These are phyloP conservation scores for Medicago arabica DNA, from an alignment of 306 rosid genomes.

Conservation along the genomic window DNA sequence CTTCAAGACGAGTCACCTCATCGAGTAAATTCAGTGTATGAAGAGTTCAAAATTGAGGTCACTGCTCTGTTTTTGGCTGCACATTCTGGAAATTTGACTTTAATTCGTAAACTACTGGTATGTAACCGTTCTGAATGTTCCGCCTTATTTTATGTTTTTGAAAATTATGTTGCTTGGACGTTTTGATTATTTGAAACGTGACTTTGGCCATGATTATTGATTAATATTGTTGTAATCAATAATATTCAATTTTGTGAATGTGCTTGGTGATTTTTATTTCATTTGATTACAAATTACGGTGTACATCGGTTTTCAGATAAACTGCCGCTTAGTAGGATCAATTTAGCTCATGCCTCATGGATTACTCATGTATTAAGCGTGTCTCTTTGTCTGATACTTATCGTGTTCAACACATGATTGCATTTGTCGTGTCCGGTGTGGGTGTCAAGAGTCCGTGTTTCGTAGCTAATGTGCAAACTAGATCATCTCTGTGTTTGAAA, in stretches of 20 bases:
- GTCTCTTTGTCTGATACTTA: no score
- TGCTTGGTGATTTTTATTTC: background rate
- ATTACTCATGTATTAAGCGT: no score
- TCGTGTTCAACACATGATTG: no score
- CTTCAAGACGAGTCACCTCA: conserved; percentile 58
- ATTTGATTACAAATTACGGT: background rate
- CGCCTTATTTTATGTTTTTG: background rate
- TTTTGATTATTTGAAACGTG: conserved; percentile 15
- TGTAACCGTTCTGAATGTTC: conserved; percentile 34
- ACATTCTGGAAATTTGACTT: conserved; percentile 58
- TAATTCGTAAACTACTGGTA: conserved; percentile 63
- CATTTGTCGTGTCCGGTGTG: no score
- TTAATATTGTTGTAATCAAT: no score
- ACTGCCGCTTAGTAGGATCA: background rate
- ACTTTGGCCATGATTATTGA: background rate
- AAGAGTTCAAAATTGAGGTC: conserved; percentile 74
- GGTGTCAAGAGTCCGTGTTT: no score
- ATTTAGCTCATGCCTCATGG: background rate
- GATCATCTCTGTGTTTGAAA: background rate
- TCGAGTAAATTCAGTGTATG: conserved; percentile 51
- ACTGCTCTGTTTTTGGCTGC: conserved; percentile 71
- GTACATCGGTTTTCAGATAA: background rate
- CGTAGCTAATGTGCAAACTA: background rate
- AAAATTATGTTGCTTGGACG: background rate
- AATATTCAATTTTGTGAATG: no score